A percentile compares a stretch with the other conserved stretches of the same genome.
phyloP scores from a whole-genome alignment of 176 grass and related monocot genomes.

The Zoysia pacifica region DNA sequence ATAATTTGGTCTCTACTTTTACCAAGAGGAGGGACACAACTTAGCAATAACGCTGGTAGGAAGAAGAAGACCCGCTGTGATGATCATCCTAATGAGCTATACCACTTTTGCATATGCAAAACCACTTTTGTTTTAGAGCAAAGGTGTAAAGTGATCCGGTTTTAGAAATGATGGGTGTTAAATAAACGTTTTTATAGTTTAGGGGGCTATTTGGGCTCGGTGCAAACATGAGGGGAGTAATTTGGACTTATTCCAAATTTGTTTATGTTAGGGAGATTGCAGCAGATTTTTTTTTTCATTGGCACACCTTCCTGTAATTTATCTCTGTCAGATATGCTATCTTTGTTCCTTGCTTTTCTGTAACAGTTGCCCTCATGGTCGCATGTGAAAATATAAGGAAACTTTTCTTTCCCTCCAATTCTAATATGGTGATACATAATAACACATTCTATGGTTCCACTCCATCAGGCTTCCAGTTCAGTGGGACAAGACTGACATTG shows the following conservation, averaged over 20 bases:
- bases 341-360: background rate
- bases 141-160: too few species aligned
- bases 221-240: too few species aligned
- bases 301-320: conserved; percentile 24
- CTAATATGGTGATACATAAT: conserved; percentile 2
- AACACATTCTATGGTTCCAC: conserved; percentile 29
- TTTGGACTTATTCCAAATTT: background rate
- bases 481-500: conserved; percentile 93
- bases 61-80: too few species aligned
- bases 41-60: too few species aligned
- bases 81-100: too few species aligned
- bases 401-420: background rate
- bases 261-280: background rate
- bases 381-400: conserved; percentile 6
- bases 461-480: conserved; percentile 86
- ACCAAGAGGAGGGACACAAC: background rate
- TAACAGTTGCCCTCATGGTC: background rate
- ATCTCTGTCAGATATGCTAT: conserved; percentile 3
- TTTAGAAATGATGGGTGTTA: too few species aligned
- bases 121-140: too few species aligned
- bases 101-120: too few species aligned
- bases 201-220: too few species aligned
- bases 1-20: background rate
- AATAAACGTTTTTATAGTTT: too few species aligned
- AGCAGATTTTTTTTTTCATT: conserved; percentile 11